These are phyloP conservation scores for Dendrobium huoshanense DNA, from an alignment of 106 monocot genomes.

Conservation along the genomic window DNA sequence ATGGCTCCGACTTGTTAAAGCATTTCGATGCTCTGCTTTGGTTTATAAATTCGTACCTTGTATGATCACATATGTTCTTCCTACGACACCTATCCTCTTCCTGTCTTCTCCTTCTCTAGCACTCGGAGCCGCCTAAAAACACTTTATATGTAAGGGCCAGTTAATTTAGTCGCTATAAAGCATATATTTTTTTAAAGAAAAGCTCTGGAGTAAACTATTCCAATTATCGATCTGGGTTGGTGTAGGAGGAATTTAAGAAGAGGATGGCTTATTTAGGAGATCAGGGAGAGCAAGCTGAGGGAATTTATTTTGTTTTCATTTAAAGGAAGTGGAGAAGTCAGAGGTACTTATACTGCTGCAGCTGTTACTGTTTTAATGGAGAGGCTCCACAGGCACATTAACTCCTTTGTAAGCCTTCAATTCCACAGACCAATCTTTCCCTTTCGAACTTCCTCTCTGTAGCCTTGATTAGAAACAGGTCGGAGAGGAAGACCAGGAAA, in stretches of 20 bases:
- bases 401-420: constrained; percentile 20
- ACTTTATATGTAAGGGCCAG: too few species aligned
- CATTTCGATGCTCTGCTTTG: neutral
- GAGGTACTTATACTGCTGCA: neutral
- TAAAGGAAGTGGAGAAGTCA: neutral
- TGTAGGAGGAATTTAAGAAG: constrained; percentile 7
- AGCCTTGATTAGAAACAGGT: neutral
- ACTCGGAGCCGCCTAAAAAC: too few species aligned
- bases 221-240: neutral
- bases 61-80: neutral
- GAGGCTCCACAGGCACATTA: constrained; percentile 19
- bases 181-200: too few species aligned
- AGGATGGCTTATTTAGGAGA: neutral
- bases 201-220: too few species aligned
- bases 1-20: neutral
- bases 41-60: neutral
- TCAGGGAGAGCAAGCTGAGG: neutral
- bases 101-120: neutral
- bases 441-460: neutral
- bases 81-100: neutral
- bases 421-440: neutral
- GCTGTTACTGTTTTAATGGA: constrained; percentile 13
- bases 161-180: too few species aligned
- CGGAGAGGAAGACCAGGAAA: neutral
- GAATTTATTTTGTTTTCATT: neutral